phyloP scores from a whole-genome alignment of 495 filamentous ascomycete species.

The Tetracladium setigerum region DNA sequence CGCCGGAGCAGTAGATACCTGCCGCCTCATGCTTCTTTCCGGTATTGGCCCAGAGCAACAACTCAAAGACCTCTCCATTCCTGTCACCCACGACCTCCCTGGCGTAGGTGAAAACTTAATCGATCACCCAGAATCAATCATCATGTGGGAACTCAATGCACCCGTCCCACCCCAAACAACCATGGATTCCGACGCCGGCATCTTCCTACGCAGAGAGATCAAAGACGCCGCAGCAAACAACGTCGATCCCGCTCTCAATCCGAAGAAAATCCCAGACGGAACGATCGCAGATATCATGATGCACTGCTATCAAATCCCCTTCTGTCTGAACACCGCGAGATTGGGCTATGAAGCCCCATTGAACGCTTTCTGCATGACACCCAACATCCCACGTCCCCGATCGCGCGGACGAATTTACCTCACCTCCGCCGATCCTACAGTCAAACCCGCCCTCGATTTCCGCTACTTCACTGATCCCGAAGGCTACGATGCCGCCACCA shows the following conservation, averaged over 20 bases:
- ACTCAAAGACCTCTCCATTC: slow-evolving; percentile 56
- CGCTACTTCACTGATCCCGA: slow-evolving; percentile 81
- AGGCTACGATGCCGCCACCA: slow-evolving; percentile 73
- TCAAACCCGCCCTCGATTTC: slow-evolving; percentile 81
- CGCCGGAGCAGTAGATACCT: slow-evolving; percentile 56
- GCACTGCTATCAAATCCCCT: slow-evolving; percentile 88
- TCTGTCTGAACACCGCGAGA: slow-evolving; percentile 62
- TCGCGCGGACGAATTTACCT: slow-evolving; percentile 67
- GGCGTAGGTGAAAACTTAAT: slow-evolving; percentile 73
- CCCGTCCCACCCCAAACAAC: slow-evolving; percentile 70
- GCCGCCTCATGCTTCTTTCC: slow-evolving; percentile 53
- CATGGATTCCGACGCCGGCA: slow-evolving; percentile 79
- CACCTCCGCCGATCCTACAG: slow-evolving; percentile 57
- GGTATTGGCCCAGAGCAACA: slow-evolving; percentile 66
- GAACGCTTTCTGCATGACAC: slow-evolving; percentile 86
- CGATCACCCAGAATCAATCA: slow-evolving; percentile 38
- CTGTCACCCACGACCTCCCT: slow-evolving; percentile 61
- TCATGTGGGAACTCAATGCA: slow-evolving; percentile 74
- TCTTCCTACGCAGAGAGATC: slow-evolving; percentile 68
- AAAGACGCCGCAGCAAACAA: slow-evolving; percentile 48
- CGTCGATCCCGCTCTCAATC: slow-evolving; percentile 16
- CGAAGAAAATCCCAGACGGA: slow-evolving; percentile 43
- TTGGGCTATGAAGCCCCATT: slow-evolving; percentile 64
- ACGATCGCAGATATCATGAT: slow-evolving; percentile 77
- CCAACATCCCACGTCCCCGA: slow-evolving; percentile 79